A percentile compares a stretch with the other conserved stretches of the same genome.
Conservation (phyloP, 768 basidiomycete species). For the Podaxis rugospora region DNA sequence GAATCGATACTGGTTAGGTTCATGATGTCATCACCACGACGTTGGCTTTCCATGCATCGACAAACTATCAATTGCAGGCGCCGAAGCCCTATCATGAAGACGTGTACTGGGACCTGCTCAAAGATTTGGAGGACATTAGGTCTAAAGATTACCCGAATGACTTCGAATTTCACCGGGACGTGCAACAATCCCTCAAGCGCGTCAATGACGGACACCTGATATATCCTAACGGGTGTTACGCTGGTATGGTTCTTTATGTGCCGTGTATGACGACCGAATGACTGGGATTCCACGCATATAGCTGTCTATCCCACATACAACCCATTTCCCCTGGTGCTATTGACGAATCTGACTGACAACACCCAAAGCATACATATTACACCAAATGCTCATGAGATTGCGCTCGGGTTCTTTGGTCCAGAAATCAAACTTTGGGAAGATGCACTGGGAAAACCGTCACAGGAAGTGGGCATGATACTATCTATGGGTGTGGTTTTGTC, state of each 20-base stretch:
- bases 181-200: conserved; percentile 48
- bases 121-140: conserved; percentile 45
- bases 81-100: conserved; percentile 48
- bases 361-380: conserved; percentile 47
- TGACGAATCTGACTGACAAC: conserved; percentile 37
- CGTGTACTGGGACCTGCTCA: conserved; percentile 52
- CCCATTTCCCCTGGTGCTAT: conserved; percentile 42
- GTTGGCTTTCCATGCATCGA: conserved; percentile 56
- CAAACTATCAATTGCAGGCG: conserved; percentile 55
- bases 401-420: conserved; percentile 46
- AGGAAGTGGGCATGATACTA: conserved; percentile 37
- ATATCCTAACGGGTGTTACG: conserved; percentile 46
- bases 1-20: conserved; percentile 27
- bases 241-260: conserved; percentile 17
- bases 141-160: conserved; percentile 41
- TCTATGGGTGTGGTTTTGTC: not conserved
- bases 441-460: conserved; percentile 36
- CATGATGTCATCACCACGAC: conserved; percentile 56
- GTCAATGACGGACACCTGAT: conserved; percentile 57
- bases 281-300: conserved; percentile 14
- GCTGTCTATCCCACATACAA: conserved; percentile 44
- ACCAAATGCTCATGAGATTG: conserved; percentile 48
- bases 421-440: conserved; percentile 53
- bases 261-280: not conserved
- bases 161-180: conserved; percentile 51